Percentiles rank a stretch among this genome's conserved stretches.
Conservation (phyloP, 1,284 basidiomycete genomes). For the Gymnopus androsaceus region DNA sequence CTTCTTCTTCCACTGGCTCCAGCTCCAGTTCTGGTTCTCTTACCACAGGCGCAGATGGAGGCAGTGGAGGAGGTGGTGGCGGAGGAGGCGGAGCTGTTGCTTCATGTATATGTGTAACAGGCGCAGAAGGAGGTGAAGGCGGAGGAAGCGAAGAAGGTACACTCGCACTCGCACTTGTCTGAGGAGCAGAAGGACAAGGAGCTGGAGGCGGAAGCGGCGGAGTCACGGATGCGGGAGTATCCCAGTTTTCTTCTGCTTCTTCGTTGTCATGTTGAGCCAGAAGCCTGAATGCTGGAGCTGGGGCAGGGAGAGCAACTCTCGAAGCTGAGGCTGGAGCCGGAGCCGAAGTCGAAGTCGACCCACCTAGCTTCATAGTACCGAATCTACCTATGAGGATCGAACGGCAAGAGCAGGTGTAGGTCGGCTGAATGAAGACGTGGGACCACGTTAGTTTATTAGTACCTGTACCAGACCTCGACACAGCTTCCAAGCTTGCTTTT, state of each 20-base stretch:
- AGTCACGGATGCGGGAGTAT: conserved; percentile 34
- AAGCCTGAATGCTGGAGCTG: no score
- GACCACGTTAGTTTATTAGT: no score
- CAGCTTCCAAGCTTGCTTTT: no score
- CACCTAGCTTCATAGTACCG: conserved; percentile 36
- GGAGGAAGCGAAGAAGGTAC: conserved; percentile 37
- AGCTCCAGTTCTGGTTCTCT: conserved; percentile 36
- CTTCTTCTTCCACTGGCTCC: conserved; percentile 36
- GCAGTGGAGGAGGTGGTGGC: conserved; percentile 40
- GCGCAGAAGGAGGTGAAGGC: conserved; percentile 35
- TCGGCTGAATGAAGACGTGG: not conserved
- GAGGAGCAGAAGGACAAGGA: conserved; percentile 10
- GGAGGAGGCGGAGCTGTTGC: conserved; percentile 26
- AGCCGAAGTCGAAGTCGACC: not conserved
- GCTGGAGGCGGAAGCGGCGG: conserved; percentile 32
- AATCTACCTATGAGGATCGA: conserved; percentile 34
- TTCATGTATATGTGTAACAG: conserved; percentile 12
- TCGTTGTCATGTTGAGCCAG: conserved; percentile 37
- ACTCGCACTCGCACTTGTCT: conserved; percentile 19
- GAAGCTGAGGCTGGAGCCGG: not conserved
- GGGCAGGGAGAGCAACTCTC: conserved; percentile 25
- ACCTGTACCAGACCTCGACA: no score
- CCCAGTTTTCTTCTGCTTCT: conserved; percentile 26
- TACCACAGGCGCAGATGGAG: conserved; percentile 29
- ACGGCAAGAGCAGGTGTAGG: not conserved